Evolutionary conservation across 495 filamentous ascomycete species (phyloP).

Genomic region (Trichoderma reesei): DNA sequence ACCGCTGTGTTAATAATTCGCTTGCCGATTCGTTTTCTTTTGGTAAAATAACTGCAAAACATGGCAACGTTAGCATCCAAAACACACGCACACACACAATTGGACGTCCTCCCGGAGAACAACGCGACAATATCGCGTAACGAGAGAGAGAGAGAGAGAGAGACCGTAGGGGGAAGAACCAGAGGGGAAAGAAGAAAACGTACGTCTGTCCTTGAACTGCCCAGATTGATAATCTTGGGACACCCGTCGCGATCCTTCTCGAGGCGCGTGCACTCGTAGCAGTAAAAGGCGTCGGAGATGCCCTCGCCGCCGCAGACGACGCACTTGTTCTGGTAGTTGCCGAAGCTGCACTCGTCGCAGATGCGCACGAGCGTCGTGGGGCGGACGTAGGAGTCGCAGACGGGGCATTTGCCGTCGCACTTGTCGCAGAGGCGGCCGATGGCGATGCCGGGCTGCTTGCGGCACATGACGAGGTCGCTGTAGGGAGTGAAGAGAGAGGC

Average conservation of each 20-base stretch:
- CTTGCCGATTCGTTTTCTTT: slow-evolving; percentile 44
- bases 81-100: too few species aligned
- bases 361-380: slow-evolving; percentile 95
- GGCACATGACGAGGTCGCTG: slow-evolving; percentile 98
- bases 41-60: slow-evolving; percentile 39
- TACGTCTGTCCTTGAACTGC: slow-evolving; percentile 88
- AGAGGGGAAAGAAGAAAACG: slow-evolving; percentile 24
- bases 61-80: background rate
- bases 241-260: slow-evolving; percentile 98
- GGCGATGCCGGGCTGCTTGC: slow-evolving; percentile 94
- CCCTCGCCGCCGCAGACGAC: slow-evolving; percentile 98
- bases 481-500: slow-evolving; percentile 15
- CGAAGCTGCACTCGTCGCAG: slow-evolving; percentile 98
- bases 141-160: too few species aligned
- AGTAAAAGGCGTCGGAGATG: slow-evolving; percentile 99
- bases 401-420: slow-evolving; percentile 98
- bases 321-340: slow-evolving; percentile 99
- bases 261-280: slow-evolving; percentile 94
- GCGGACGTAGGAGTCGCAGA: slow-evolving; percentile 97
- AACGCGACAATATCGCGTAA: too few species aligned
- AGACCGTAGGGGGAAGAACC: too few species aligned
- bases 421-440: slow-evolving; percentile 99
- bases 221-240: slow-evolving; percentile 98
- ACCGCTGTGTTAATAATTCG: slow-evolving; percentile 27
- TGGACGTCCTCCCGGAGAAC: background rate